Conservation (phyloP, 2,329 filamentous ascomycete genomes). For the Pseudocercospora fuligena region DNA sequence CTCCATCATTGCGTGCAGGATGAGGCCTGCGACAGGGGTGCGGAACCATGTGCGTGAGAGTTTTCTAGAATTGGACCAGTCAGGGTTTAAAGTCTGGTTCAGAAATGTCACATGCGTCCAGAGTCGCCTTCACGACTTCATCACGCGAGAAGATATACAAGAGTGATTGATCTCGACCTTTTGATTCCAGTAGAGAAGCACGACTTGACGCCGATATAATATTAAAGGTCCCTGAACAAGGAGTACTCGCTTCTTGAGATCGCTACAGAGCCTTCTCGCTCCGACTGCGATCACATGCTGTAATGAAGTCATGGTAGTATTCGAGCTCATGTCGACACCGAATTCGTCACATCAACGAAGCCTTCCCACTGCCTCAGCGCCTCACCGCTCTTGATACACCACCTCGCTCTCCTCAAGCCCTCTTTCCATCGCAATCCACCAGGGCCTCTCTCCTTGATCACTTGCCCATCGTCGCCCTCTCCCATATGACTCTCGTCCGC, state of each 20-base stretch:
- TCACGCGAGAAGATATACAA: not conserved
- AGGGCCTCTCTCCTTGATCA: slow-evolving; percentile 81
- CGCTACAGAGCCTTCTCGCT: too few relatives aligned
- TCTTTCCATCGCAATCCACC: slow-evolving; percentile 94
- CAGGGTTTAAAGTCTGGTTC: not conserved
- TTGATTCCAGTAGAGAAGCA: not conserved
- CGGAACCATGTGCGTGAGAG: not conserved
- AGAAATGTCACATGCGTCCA: not conserved
- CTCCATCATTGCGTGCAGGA: not conserved
- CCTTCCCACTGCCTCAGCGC: slow-evolving; percentile 81
- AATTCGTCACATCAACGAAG: slow-evolving; percentile 83
- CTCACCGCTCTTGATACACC: slow-evolving; percentile 84
- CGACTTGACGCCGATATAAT: not conserved
- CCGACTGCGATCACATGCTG: too few relatives aligned
- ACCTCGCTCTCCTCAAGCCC: slow-evolving; percentile 82
- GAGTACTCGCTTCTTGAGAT: too few relatives aligned
- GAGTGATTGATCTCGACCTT: not conserved
- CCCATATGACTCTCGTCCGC: slow-evolving; percentile 80
- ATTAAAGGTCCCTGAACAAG: too few relatives aligned
- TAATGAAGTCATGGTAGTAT: too few relatives aligned
- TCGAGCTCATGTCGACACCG: slow-evolving; percentile 13
- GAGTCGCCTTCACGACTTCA: not conserved
- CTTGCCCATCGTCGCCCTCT: slow-evolving; percentile 75
- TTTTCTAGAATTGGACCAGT: not conserved
- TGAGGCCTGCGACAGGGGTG: not conserved